Evolutionary conservation across 352 stramenopile species (phyloP).

Genomic region (Elongisporangium undulatum): DNA sequence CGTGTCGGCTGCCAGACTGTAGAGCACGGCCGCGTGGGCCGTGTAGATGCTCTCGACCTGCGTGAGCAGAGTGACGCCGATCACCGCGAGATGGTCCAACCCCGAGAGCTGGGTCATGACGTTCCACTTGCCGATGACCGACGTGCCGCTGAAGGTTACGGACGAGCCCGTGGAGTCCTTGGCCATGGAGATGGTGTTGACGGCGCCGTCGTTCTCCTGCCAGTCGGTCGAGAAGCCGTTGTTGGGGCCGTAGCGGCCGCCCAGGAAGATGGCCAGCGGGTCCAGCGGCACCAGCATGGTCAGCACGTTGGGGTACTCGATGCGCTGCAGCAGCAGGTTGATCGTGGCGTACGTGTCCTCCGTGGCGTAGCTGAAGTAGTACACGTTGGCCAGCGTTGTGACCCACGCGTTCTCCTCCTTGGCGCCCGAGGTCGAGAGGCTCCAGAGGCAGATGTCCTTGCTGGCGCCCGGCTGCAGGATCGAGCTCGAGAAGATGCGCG

Average conservation of each 20-base stretch:
- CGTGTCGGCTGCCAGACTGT: slow-evolving; percentile 20
- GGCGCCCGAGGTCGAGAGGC: slow-evolving; percentile 27
- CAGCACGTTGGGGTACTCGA: slow-evolving; percentile 38
- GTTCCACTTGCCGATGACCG: slow-evolving; percentile 39
- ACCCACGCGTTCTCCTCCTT: slow-evolving; percentile 40
- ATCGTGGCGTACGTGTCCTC: slow-evolving; percentile 31
- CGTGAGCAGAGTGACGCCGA: slow-evolving; percentile 35
- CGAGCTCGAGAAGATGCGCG: slow-evolving; percentile 24
- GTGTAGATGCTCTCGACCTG: slow-evolving; percentile 35
- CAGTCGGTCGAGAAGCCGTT: slow-evolving; percentile 28
- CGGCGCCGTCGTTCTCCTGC: slow-evolving; percentile 45
- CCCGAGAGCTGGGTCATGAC: slow-evolving; percentile 32
- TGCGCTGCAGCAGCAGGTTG: slow-evolving; percentile 31
- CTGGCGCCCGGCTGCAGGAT: slow-evolving; percentile 30
- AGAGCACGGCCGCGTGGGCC: slow-evolving; percentile 29
- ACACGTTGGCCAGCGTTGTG: slow-evolving; percentile 39
- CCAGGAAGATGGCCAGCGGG: slow-evolving; percentile 31
- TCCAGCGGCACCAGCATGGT: slow-evolving; percentile 47
- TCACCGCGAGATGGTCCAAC: slow-evolving; percentile 41
- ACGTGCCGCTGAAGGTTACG: slow-evolving; percentile 25
- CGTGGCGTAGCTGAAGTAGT: slow-evolving; percentile 53
- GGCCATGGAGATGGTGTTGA: slow-evolving; percentile 43
- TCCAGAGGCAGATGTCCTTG: slow-evolving; percentile 37
- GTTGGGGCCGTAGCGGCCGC: slow-evolving; percentile 28
- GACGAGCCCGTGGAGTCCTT: slow-evolving; percentile 33